Evolutionary conservation across 768 basidiomycete species (phyloP).

Genomic region (Amylocystis lapponica): DNA sequence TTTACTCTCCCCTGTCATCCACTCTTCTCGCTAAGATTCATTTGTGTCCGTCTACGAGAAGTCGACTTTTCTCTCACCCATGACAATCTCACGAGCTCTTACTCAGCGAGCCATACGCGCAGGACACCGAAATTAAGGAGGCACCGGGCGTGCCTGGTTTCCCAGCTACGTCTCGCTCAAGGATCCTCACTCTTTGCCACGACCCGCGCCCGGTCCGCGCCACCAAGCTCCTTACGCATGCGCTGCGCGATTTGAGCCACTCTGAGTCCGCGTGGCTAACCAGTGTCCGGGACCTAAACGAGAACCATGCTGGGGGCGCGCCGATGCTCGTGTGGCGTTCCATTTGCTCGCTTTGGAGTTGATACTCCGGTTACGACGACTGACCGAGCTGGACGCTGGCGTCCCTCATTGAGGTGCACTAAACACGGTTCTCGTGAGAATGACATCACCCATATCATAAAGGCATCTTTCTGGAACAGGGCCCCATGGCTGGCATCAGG

Average conservation of each 20-base stretch:
- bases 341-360: too few relatives aligned
- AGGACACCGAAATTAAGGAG: not conserved
- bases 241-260: slow-evolving; percentile 7
- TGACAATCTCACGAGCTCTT: slow-evolving; percentile 6
- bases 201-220: slow-evolving; percentile 6
- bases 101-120: not conserved
- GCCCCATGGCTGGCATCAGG: too few relatives aligned
- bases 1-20: too few relatives aligned
- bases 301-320: slow-evolving; percentile 5
- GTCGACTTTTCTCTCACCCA: slow-evolving; percentile 16
- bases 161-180: slow-evolving; percentile 4
- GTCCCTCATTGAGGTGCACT: too few relatives aligned
- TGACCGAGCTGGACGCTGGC: too few relatives aligned
- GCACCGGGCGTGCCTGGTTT: slow-evolving; percentile 2
- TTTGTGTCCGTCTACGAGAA: slow-evolving; percentile 13
- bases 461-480: too few relatives aligned
- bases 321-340: slow-evolving; percentile 16
- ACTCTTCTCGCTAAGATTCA: too few relatives aligned
- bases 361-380: too few relatives aligned
- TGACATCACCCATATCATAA: too few relatives aligned
- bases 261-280: slow-evolving; percentile 8
- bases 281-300: slow-evolving; percentile 11
- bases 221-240: slow-evolving; percentile 2
- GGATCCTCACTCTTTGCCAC: slow-evolving; percentile 4
- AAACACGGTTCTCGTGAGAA: too few relatives aligned